phyloP scores from a whole-genome alignment of 352 stramenopile species.

The Hyaloperonospora brassicae region DNA sequence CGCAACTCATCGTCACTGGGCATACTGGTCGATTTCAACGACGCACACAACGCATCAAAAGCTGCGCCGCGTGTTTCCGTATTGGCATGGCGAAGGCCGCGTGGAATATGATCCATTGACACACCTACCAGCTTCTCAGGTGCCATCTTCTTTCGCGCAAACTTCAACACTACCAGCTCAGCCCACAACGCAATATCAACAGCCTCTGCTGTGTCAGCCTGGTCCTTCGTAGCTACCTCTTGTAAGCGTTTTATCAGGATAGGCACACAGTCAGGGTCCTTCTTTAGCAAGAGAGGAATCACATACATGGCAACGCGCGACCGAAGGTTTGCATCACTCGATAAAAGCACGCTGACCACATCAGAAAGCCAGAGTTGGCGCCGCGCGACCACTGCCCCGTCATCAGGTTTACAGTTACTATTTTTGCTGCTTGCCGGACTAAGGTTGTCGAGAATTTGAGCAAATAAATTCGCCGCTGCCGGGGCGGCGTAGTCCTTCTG shows the following conservation, averaged over 20 bases:
- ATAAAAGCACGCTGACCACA: slow-evolving; percentile 47
- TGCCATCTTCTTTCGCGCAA: slow-evolving; percentile 59
- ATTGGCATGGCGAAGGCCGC: slow-evolving; percentile 46
- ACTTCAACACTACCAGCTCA: slow-evolving; percentile 72
- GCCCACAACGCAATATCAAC: slow-evolving; percentile 56
- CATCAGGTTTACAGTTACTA: slow-evolving; percentile 11
- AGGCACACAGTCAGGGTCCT: slow-evolving; percentile 46
- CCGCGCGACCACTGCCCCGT: slow-evolving; percentile 25
- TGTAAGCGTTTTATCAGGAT: slow-evolving; percentile 47
- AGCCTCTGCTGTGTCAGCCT: slow-evolving; percentile 8
- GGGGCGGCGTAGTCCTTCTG: slow-evolving; percentile 64
- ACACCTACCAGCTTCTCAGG: slow-evolving; percentile 49
- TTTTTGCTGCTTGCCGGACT: slow-evolving; percentile 12
- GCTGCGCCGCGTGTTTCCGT: slow-evolving; percentile 53
- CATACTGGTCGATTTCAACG: slow-evolving; percentile 73
- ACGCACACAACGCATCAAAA: slow-evolving; percentile 73
- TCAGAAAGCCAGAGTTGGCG: slow-evolving; percentile 47
- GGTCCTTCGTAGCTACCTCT: slow-evolving; percentile 13
- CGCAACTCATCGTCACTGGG: slow-evolving; percentile 44
- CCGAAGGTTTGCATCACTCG: slow-evolving; percentile 42
- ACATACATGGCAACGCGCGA: slow-evolving; percentile 67
- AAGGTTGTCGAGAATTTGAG: slow-evolving; percentile 51
- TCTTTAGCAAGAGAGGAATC: slow-evolving; percentile 62
- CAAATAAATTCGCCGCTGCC: slow-evolving; percentile 61
- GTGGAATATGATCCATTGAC: slow-evolving; percentile 44